Percentiles rank a stretch among this genome's conserved stretches.
Evolutionary conservation across 2,329 filamentous ascomycete genomes (phyloP).

Genomic region (Pseudogymnoascus sp.): DNA sequence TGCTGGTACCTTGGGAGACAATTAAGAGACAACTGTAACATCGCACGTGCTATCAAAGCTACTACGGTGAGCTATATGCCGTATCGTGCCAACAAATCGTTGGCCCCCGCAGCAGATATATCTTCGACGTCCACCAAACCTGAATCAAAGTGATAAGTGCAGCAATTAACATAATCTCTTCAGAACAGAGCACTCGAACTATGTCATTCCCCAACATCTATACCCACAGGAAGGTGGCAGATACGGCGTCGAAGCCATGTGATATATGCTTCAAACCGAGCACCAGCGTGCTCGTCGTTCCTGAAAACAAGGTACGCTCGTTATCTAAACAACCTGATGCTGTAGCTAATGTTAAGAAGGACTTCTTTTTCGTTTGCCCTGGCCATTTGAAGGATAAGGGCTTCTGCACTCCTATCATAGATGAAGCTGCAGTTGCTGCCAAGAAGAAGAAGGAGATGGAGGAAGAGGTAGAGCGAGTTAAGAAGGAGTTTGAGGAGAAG

Average conservation of each 20-base stretch:
- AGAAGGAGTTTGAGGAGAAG: conserved; percentile 68
- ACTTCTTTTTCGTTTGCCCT: conserved; percentile 88
- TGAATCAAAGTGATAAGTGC: background rate
- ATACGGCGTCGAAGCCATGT: conserved; percentile 74
- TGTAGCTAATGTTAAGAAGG: conserved; percentile 35
- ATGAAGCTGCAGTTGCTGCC: conserved; percentile 55
- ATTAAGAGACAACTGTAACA: background rate
- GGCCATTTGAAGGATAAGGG: conserved; percentile 73
- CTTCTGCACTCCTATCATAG: conserved; percentile 69
- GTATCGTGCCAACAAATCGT: conserved; percentile 1
- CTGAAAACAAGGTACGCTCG: conserved; percentile 68
- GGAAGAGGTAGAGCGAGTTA: conserved; percentile 54
- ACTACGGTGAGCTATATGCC: conserved; percentile 3
- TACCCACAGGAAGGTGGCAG: conserved; percentile 77
- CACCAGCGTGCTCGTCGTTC: conserved; percentile 77
- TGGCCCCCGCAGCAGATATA: background rate
- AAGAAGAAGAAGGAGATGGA: conserved; percentile 55
- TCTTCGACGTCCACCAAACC: background rate
- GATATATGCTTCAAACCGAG: conserved; percentile 88
- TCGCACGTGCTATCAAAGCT: conserved; percentile 3
- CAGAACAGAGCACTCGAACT: background rate
- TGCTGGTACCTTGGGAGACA: background rate
- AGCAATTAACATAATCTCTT: background rate
- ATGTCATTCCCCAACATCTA: conserved; percentile 65
- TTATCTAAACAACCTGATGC: background rate